Evolutionary conservation across 2,329 filamentous ascomycete genomes (phyloP).

Genomic region (Stagonosporopsis vannaccii): DNA sequence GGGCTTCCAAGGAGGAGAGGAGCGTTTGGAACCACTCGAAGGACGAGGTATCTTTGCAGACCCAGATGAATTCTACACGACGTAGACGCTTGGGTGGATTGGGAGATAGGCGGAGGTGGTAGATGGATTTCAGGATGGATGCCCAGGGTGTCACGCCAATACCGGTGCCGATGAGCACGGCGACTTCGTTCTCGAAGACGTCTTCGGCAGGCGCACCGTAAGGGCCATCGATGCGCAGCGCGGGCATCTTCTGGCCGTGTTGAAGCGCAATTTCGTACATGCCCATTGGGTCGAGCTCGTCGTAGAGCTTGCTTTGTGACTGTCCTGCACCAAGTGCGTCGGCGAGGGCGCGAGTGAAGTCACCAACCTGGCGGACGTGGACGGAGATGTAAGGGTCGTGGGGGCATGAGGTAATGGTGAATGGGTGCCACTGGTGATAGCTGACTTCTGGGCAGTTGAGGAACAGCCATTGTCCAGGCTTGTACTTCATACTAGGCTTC

Average conservation of each 20-base stretch:
- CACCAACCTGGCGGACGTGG: constrained; percentile 94
- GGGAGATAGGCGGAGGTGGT: constrained; percentile 89
- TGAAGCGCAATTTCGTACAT: constrained; percentile 98
- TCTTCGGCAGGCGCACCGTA: constrained; percentile 98
- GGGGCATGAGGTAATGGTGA: constrained; percentile 98
- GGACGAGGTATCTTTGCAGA: constrained; percentile 92
- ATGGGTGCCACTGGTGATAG: constrained; percentile 94
- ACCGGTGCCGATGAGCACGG: constrained; percentile 83
- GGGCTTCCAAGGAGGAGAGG: constrained; percentile 86
- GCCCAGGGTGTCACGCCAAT: constrained; percentile 91
- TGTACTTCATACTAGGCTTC: constrained; percentile 97
- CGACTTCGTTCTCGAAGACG: constrained; percentile 92
- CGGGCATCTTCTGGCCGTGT: constrained; percentile 91
- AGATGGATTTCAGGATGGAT: constrained; percentile 94
- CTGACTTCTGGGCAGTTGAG: constrained; percentile 91
- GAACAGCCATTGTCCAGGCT: constrained; percentile 98
- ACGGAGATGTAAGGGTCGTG: constrained; percentile 94
- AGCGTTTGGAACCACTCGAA: constrained; percentile 99
- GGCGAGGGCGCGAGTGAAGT: constrained; percentile 93
- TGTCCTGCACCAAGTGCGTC: constrained; percentile 91
- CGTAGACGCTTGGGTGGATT: constrained; percentile 89
- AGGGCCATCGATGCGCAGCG: constrained; percentile 88
- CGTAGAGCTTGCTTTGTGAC: constrained; percentile 87
- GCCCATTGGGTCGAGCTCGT: constrained; percentile 87
- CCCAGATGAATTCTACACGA: constrained; percentile 98